phyloP scores from a whole-genome alignment of 345 rosid species.

The Brassica napus region DNA sequence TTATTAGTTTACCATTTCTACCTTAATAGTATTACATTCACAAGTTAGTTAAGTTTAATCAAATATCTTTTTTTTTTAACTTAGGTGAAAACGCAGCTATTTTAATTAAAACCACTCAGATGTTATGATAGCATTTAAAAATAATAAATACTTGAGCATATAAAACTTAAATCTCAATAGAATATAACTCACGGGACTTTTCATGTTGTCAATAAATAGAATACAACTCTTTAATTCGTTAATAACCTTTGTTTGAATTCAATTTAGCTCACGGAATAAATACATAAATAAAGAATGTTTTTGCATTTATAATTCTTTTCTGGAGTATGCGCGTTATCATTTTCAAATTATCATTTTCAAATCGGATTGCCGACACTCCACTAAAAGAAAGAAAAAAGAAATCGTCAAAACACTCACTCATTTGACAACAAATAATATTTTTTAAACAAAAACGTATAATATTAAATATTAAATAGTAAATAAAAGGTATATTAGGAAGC shows the following conservation, averaged over 20 bases:
- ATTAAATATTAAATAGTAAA: not conserved
- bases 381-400: not conserved
- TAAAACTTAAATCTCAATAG: not conserved
- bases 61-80: not conserved
- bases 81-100: not conserved
- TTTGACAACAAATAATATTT: not conserved
- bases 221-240: not conserved
- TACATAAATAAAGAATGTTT: not conserved
- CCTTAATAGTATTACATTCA: not conserved
- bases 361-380: constrained; percentile 26
- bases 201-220: not conserved
- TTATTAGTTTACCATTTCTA: not conserved
- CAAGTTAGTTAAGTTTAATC: not conserved
- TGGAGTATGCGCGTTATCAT: not conserved
- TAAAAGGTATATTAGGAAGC: not conserved
- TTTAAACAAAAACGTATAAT: not conserved
- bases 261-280: not conserved
- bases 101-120: not conserved
- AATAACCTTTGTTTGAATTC: not conserved
- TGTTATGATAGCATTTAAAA: not conserved
- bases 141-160: not conserved
- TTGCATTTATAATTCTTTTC: not conserved
- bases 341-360: constrained; percentile 13
- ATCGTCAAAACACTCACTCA: not conserved
- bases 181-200: not conserved